Conservation (phyloP, 768 basidiomycete species). For the Lactifluus pinguis region DNA sequence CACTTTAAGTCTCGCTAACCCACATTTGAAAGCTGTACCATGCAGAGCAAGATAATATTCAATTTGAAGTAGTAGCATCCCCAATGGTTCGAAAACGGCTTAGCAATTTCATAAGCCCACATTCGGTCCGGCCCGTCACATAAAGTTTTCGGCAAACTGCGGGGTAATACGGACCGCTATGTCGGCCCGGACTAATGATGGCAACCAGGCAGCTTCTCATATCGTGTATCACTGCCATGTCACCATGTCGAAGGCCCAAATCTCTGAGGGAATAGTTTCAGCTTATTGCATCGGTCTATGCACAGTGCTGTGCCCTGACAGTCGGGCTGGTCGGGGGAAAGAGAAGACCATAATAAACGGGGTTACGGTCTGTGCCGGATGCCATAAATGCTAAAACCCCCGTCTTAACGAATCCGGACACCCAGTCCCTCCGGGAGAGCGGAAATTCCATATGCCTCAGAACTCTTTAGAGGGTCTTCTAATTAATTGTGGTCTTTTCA, state of each 20-base stretch:
- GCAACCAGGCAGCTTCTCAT: neutral
- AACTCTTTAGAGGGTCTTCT: neutral
- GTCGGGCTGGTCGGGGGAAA: conserved; percentile 1
- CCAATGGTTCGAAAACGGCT: too few species aligned
- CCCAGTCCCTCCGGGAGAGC: neutral
- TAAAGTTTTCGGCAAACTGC: neutral
- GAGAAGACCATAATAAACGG: neutral
- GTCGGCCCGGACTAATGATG: neutral
- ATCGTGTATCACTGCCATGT: neutral
- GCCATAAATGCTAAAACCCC: neutral
- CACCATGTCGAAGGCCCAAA: neutral
- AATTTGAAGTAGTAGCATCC: too few species aligned
- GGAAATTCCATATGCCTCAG: neutral
- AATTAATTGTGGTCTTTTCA: neutral
- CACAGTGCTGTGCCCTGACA: neutral
- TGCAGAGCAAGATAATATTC: too few species aligned
- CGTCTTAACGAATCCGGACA: neutral
- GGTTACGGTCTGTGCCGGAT: neutral
- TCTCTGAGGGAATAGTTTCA: neutral
- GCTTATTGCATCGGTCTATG: too few species aligned
- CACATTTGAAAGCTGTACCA: too few species aligned
- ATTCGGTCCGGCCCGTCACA: too few species aligned
- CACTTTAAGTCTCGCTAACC: too few species aligned
- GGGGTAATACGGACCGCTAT: neutral
- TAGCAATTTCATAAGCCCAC: too few species aligned